These are phyloP conservation scores for Trypanosoma conorhini DNA, from an alignment of 208 protist species.

Conservation along the genomic window DNA sequence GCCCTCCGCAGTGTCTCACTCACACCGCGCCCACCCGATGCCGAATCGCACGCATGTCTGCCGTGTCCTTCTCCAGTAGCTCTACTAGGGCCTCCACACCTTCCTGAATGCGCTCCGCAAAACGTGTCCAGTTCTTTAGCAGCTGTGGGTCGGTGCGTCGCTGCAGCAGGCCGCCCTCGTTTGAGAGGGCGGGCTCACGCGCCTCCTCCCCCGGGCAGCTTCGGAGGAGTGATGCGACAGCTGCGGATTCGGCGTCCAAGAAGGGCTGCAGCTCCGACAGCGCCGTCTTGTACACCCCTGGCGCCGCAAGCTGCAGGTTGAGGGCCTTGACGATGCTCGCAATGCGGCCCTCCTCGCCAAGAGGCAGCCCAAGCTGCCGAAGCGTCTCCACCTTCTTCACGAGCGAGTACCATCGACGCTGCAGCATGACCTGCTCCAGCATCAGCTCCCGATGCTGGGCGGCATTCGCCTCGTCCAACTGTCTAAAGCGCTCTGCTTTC, in stretches of 20 bases:
- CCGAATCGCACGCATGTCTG: conserved; percentile 51
- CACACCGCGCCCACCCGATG: conserved; percentile 26
- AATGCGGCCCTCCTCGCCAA: conserved; percentile 50
- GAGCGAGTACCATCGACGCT: conserved; percentile 51
- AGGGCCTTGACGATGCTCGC: conserved; percentile 35
- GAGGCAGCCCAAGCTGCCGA: conserved; percentile 34
- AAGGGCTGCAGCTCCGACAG: conserved; percentile 50
- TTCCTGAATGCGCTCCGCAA: conserved; percentile 58
- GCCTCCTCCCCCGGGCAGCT: conserved; percentile 14
- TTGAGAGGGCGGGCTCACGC: conserved; percentile 4
- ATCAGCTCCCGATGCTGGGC: conserved; percentile 35
- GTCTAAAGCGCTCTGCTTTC: conserved; percentile 39
- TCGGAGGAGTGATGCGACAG: conserved; percentile 30
- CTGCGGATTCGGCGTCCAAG: conserved; percentile 45
- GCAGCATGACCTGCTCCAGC: conserved; percentile 65
- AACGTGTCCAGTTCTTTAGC: conserved; percentile 46
- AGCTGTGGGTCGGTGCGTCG: conserved; percentile 43
- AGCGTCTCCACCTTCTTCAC: conserved; percentile 62
- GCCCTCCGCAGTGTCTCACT: neutral
- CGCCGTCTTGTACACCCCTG: conserved; percentile 44
- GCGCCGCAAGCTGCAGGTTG: conserved; percentile 46
- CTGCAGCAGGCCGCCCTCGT: conserved; percentile 29
- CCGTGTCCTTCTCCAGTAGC: conserved; percentile 44
- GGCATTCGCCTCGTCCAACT: conserved; percentile 50
- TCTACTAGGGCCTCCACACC: conserved; percentile 50